Evolutionary conservation across 768 basidiomycete genomes (phyloP).

Genomic region (Rossbeevera mucosa): DNA sequence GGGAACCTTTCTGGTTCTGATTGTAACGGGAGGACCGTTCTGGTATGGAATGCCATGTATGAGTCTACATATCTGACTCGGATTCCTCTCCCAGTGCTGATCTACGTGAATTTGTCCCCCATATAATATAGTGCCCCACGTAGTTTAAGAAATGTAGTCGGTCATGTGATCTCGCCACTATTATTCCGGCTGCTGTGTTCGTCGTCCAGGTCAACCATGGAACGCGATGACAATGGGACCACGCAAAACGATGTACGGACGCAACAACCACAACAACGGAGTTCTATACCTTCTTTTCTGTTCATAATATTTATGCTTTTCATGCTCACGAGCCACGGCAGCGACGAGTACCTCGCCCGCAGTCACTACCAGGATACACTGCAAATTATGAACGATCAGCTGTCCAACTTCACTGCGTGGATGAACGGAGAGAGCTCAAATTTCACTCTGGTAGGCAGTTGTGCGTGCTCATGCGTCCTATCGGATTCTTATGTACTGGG

Average conservation of each 20-base stretch:
- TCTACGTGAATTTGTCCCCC: too few species aligned
- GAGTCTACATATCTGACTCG: too few species aligned
- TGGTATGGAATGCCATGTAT: too few species aligned
- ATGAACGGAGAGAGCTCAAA: constrained; percentile 61
- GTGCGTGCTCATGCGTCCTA: not conserved
- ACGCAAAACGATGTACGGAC: constrained; percentile 8
- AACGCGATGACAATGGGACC: constrained; percentile 23
- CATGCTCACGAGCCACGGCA: constrained; percentile 72
- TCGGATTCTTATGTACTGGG: constrained; percentile 1
- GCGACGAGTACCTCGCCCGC: constrained; percentile 60
- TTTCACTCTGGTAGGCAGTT: constrained; percentile 54
- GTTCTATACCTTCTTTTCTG: constrained; percentile 67
- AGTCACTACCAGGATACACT: constrained; percentile 67
- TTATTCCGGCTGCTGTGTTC: not conserved
- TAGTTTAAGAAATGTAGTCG: not conserved
- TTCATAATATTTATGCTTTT: constrained; percentile 72
- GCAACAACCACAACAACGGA: constrained; percentile 41
- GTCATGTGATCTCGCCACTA: not conserved
- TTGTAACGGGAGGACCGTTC: too few species aligned
- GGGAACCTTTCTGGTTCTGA: too few species aligned
- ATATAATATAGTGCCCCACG: too few species aligned
- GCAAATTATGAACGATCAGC: constrained; percentile 49
- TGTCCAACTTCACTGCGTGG: constrained; percentile 75
- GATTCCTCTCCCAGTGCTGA: too few species aligned
- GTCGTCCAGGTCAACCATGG: constrained; percentile 18